phyloP scores from a whole-genome alignment of 495 filamentous ascomycete species.

The Tetracladium setigerum region DNA sequence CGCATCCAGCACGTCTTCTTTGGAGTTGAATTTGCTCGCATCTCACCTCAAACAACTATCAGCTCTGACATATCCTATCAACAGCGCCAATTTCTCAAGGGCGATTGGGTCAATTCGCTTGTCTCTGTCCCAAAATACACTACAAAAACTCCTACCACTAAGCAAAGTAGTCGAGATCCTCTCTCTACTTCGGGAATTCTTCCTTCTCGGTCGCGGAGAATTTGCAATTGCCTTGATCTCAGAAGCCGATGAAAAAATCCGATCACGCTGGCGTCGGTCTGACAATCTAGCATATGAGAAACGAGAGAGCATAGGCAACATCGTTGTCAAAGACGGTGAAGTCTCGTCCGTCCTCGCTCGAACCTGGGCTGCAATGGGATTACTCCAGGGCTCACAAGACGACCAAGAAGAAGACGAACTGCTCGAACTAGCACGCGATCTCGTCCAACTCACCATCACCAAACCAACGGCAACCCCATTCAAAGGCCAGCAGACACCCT shows the following conservation, averaged over 20 bases:
- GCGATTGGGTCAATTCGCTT: constrained; percentile 69
- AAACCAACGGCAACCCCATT: constrained; percentile 32
- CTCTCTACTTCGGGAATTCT: constrained; percentile 72
- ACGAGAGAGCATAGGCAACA: constrained; percentile 37
- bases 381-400: constrained; percentile 60
- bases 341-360: constrained; percentile 63
- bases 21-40: constrained; percentile 58
- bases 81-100: constrained; percentile 55
- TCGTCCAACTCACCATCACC: constrained; percentile 60
- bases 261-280: constrained; percentile 44
- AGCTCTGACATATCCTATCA: constrained; percentile 62
- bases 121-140: constrained; percentile 70
- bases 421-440: constrained; percentile 70
- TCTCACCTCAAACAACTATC: constrained; percentile 70
- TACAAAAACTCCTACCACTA: constrained; percentile 73
- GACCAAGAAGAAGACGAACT: constrained; percentile 67
- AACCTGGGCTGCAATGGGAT: constrained; percentile 69
- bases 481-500: constrained; percentile 8
- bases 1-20: constrained; percentile 32
- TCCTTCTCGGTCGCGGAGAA: constrained; percentile 80
- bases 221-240: constrained; percentile 81
- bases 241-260: constrained; percentile 71
- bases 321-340: constrained; percentile 81
- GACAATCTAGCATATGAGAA: constrained; percentile 48
- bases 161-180: constrained; percentile 69